Percentiles rank a stretch among this genome's conserved stretches.
phyloP scores from a whole-genome alignment of 2,329 filamentous ascomycete genomes.

The Alternaria incomplexa region DNA sequence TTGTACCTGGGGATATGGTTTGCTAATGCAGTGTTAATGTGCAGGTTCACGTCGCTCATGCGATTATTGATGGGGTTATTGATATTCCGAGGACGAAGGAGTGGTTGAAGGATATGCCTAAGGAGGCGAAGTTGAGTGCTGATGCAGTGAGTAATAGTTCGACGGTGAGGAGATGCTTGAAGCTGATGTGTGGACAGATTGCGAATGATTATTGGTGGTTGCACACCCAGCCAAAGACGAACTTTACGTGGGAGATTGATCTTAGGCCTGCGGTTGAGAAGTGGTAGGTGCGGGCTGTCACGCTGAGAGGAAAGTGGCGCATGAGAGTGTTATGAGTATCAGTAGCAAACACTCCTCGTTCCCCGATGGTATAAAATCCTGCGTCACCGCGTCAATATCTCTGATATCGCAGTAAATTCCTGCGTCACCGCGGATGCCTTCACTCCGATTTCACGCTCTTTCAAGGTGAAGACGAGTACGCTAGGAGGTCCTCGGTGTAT shows the following conservation, averaged over 20 bases:
- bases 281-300: constrained; percentile 61
- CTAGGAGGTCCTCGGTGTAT: not conserved
- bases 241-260: constrained; percentile 84
- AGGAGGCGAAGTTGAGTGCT: constrained; percentile 73
- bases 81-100: constrained; percentile 75
- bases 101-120: constrained; percentile 60
- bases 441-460: not conserved
- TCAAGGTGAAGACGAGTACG: not conserved
- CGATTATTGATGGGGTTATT: constrained; percentile 84
- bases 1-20: no score
- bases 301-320: not conserved
- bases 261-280: constrained; percentile 83
- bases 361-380: not conserved
- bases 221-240: constrained; percentile 78
- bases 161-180: not conserved
- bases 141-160: constrained; percentile 67
- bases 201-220: constrained; percentile 85
- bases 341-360: not conserved
- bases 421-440: not conserved
- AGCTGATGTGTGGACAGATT: constrained; percentile 62
- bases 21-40: not conserved
- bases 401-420: not conserved
- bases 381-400: not conserved
- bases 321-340: not conserved
- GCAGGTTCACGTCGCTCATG: constrained; percentile 75